phyloP scores from a whole-genome alignment of 164 flowering plant genomes.

The Nelumbo lutea region DNA sequence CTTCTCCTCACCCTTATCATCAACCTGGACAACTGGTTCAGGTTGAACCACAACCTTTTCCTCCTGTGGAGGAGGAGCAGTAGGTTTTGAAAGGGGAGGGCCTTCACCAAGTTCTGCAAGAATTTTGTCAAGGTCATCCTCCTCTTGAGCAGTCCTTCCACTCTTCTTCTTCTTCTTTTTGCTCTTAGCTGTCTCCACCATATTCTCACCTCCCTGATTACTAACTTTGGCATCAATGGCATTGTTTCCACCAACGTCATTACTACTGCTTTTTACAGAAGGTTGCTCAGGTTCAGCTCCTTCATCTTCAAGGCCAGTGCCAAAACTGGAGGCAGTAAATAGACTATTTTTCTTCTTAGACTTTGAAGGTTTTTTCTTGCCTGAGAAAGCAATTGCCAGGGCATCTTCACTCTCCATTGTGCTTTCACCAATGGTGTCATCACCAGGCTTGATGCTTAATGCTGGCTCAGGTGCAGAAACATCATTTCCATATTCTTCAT shows the following conservation, averaged over 20 bases:
- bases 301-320: slow-evolving; percentile 22
- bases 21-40: slow-evolving; percentile 32
- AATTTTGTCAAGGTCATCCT: slow-evolving; percentile 87
- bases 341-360: slow-evolving; percentile 30
- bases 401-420: slow-evolving; percentile 16
- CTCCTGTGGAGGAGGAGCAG: slow-evolving; percentile 36
- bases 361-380: slow-evolving; percentile 61
- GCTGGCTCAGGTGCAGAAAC: background rate
- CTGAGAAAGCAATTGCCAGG: slow-evolving; percentile 34
- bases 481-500: slow-evolving; percentile 17
- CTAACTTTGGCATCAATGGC: slow-evolving; percentile 17
- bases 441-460: background rate
- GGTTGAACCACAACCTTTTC: slow-evolving; percentile 41
- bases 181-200: slow-evolving; percentile 56
- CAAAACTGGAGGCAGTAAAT: slow-evolving; percentile 23
- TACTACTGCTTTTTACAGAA: slow-evolving; percentile 2
- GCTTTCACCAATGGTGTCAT: slow-evolving; percentile 4
- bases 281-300: slow-evolving; percentile 20
- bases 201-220: slow-evolving; percentile 25
- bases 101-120: slow-evolving; percentile 90
- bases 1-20: slow-evolving; percentile 41
- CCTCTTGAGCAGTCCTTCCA: slow-evolving; percentile 89
- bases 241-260: slow-evolving; percentile 17
- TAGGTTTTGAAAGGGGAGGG: slow-evolving; percentile 34
- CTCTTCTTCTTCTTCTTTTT: slow-evolving; percentile 90